phyloP scores from a whole-genome alignment of 1,139 yeast genomes.

The Blastobotrys elegans region DNA sequence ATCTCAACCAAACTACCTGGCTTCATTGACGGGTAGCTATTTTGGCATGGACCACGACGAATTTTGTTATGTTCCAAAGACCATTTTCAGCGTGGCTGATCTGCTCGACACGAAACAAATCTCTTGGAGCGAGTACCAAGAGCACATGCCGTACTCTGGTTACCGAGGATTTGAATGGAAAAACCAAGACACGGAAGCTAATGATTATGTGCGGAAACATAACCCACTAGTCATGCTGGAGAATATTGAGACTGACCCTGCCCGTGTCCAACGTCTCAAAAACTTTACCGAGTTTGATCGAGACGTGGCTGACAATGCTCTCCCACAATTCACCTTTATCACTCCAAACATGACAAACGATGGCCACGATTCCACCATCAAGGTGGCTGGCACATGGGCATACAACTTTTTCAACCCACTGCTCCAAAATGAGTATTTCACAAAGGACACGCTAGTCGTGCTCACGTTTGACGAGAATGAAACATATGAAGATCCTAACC shows the following conservation, averaged over 20 bases:
- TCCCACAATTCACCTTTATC: conserved; percentile 47
- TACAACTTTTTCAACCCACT: conserved; percentile 41
- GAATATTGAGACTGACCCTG: conserved; percentile 33
- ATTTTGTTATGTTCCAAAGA: conserved; percentile 40
- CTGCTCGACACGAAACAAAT: conserved; percentile 41
- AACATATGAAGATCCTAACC: conserved; percentile 40
- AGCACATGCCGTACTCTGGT: conserved; percentile 47
- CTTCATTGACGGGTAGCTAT: conserved; percentile 46
- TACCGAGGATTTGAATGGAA: conserved; percentile 43
- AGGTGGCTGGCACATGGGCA: conserved; percentile 43
- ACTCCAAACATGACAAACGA: conserved; percentile 50
- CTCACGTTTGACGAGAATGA: conserved; percentile 47
- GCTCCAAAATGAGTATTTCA: conserved; percentile 41
- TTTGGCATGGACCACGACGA: conserved; percentile 43
- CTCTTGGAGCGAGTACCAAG: conserved; percentile 49
- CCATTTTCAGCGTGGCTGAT: conserved; percentile 45
- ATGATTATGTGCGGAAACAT: conserved; percentile 47
- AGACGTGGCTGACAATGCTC: conserved; percentile 37
- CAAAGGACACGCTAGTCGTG: conserved; percentile 40
- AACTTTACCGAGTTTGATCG: conserved; percentile 41
- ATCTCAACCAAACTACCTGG: conserved; percentile 48
- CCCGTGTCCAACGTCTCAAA: conserved; percentile 41
- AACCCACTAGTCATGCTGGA: conserved; percentile 43
- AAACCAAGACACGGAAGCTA: conserved; percentile 40
- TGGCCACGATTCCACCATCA: conserved; percentile 45